Conservation (phyloP, 2,329 filamentous ascomycete genomes). For the Simplicillium sp. region DNA sequence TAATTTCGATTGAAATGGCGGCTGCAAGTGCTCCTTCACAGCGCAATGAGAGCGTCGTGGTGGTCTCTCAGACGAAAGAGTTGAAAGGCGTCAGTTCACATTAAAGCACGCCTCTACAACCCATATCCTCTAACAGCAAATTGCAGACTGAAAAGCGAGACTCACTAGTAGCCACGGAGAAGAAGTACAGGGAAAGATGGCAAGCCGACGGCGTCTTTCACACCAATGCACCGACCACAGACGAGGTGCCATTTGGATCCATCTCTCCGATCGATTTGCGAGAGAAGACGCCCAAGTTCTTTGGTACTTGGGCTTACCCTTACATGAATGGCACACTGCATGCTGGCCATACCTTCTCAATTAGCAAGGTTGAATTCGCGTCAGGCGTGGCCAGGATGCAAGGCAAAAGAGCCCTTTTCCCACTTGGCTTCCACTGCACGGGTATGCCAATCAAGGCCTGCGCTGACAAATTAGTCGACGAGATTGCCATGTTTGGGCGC, state of each 20-base stretch:
- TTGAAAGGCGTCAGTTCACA: slow-evolving; percentile 40
- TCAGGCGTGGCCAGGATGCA: slow-evolving; percentile 82
- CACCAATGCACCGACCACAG: slow-evolving; percentile 68
- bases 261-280: slow-evolving; percentile 66
- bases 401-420: slow-evolving; percentile 78
- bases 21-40: no score
- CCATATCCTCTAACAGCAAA: slow-evolving; percentile 54
- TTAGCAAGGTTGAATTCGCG: slow-evolving; percentile 87
- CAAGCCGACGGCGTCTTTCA: slow-evolving; percentile 56
- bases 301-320: slow-evolving; percentile 46
- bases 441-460: slow-evolving; percentile 98
- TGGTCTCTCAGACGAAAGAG: slow-evolving; percentile 46
- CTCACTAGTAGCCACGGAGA: slow-evolving; percentile 70
- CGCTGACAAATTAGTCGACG: slow-evolving; percentile 84
- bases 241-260: slow-evolving; percentile 66
- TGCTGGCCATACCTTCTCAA: slow-evolving; percentile 85
- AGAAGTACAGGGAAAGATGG: slow-evolving; percentile 74
- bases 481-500: slow-evolving; percentile 80
- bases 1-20: no score
- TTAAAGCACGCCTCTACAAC: slow-evolving; percentile 22
- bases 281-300: slow-evolving; percentile 81
- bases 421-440: slow-evolving; percentile 83
- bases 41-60: no score
- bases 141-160: no score
- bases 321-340: slow-evolving; percentile 87